These are phyloP conservation scores for Corynespora cassiicola DNA, from an alignment of 2,329 filamentous ascomycete genomes.

Conservation along the genomic window DNA sequence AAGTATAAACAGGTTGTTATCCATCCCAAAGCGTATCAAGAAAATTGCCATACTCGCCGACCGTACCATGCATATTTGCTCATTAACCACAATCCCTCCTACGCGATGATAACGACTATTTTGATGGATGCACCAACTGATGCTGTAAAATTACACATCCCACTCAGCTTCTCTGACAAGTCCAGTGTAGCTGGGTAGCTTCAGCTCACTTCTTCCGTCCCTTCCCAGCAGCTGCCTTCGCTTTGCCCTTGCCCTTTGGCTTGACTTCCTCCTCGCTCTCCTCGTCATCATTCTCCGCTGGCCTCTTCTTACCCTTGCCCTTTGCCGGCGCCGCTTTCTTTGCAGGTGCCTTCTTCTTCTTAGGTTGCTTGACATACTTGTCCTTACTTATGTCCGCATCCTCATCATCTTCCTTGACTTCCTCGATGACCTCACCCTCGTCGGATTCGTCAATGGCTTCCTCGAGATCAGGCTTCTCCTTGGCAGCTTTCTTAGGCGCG, in stretches of 20 bases:
- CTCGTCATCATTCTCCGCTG: constrained; percentile 38
- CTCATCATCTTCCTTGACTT: constrained; percentile 68
- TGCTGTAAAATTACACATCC: too few relatives aligned
- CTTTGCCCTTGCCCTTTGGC: constrained; percentile 54
- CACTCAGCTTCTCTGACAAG: too few relatives aligned
- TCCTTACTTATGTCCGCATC: constrained; percentile 89
- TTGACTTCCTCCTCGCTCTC: constrained; percentile 56
- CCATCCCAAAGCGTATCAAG: too few relatives aligned
- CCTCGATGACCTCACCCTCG: constrained; percentile 58
- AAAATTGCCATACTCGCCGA: too few relatives aligned
- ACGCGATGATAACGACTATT: too few relatives aligned
- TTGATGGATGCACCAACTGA: too few relatives aligned
- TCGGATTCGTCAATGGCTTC: constrained; percentile 95
- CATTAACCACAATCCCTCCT: too few relatives aligned
- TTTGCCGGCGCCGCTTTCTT: constrained; percentile 54
- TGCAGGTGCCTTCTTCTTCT: constrained; percentile 67
- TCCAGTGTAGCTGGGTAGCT: too few relatives aligned
- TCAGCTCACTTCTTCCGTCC: constrained; percentile 26
- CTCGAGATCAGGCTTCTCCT: constrained; percentile 89
- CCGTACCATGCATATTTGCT: too few relatives aligned
- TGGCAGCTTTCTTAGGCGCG: constrained; percentile 72
- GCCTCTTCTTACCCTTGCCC: constrained; percentile 48
- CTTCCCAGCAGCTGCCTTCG: constrained; percentile 48
- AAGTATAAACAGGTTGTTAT: too few relatives aligned
- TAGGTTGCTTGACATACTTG: constrained; percentile 93